Percentiles rank a stretch among this genome's conserved stretches.
Evolutionary conservation across 169 alveolate genomes (phyloP).

Genomic region (Hammondia hammondi): DNA sequence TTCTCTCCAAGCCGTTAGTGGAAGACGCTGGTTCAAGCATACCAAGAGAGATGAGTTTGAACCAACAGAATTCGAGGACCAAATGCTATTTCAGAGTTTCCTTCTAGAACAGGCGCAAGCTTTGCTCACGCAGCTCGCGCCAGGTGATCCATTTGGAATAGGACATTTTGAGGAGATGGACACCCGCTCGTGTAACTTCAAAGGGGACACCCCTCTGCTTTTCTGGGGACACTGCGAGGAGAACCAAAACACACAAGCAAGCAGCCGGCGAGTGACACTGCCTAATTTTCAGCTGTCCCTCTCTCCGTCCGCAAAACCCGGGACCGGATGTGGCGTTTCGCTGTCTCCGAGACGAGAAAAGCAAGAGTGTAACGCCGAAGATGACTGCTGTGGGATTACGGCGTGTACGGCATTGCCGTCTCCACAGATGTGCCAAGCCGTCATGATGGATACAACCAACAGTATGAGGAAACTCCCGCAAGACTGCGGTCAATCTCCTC

Average conservation of each 20-base stretch:
- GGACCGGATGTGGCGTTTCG: too few species aligned
- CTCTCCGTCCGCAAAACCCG: too few species aligned
- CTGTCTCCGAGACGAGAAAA: too few species aligned
- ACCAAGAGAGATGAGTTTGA: not conserved
- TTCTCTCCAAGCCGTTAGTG: constrained; percentile 67
- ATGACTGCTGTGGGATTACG: not conserved
- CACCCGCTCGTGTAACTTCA: too few species aligned
- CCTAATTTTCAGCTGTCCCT: too few species aligned
- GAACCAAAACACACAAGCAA: too few species aligned
- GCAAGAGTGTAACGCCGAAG: too few species aligned
- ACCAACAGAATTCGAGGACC: constrained; percentile 16
- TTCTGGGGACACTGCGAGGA: too few species aligned
- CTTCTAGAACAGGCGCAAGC: not conserved
- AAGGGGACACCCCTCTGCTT: too few species aligned
- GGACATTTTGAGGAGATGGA: not conserved
- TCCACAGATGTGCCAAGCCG: not conserved
- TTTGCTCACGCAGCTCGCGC: not conserved
- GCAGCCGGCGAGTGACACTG: too few species aligned
- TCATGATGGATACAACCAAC: not conserved
- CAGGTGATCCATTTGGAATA: not conserved
- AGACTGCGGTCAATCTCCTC: not conserved
- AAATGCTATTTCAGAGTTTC: not conserved
- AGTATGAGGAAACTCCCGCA: not conserved
- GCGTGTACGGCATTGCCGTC: not conserved
- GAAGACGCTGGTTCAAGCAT: constrained; percentile 63